phyloP scores from a whole-genome alignment of 2,329 filamentous ascomycete genomes.

The Cucurbitaria berberidis region DNA sequence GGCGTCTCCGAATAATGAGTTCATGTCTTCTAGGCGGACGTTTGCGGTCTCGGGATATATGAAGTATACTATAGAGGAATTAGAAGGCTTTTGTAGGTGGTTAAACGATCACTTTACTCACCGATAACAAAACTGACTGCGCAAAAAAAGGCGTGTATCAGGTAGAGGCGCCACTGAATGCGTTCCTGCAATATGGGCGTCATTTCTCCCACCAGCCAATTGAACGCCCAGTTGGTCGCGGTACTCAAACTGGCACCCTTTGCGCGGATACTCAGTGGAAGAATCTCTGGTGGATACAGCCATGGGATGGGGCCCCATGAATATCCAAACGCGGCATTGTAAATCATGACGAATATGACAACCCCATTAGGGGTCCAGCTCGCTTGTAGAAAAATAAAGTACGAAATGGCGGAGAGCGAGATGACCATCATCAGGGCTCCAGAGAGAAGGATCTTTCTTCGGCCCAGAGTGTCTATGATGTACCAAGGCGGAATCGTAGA shows the following conservation, averaged over 20 bases:
- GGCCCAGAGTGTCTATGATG: constrained; percentile 89
- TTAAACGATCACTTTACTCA: constrained; percentile 59
- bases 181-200: constrained; percentile 90
- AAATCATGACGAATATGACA: constrained; percentile 95
- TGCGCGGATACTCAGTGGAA: constrained; percentile 93
- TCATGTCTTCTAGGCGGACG: constrained; percentile 95
- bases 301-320: constrained; percentile 98
- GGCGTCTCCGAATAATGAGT: constrained; percentile 89
- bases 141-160: constrained; percentile 97
- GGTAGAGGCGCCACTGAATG: constrained; percentile 92
- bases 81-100: constrained; percentile 20
- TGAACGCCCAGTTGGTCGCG: constrained; percentile 97
- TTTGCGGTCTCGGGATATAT: constrained; percentile 97
- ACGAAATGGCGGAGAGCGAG: constrained; percentile 87
- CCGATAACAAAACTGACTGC: constrained; percentile 93
- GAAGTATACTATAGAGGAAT: constrained; percentile 76
- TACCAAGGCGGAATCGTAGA: constrained; percentile 98
- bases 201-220: constrained; percentile 95
- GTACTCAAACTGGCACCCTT: constrained; percentile 97
- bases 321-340: constrained; percentile 96
- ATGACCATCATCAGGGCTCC: constrained; percentile 90
- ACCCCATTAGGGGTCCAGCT: constrained; percentile 79
- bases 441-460: constrained; percentile 85
- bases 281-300: constrained; percentile 98
- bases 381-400: constrained; percentile 91